phyloP scores from a whole-genome alignment of 768 basidiomycete species.

The Phaeotremella fagi region DNA sequence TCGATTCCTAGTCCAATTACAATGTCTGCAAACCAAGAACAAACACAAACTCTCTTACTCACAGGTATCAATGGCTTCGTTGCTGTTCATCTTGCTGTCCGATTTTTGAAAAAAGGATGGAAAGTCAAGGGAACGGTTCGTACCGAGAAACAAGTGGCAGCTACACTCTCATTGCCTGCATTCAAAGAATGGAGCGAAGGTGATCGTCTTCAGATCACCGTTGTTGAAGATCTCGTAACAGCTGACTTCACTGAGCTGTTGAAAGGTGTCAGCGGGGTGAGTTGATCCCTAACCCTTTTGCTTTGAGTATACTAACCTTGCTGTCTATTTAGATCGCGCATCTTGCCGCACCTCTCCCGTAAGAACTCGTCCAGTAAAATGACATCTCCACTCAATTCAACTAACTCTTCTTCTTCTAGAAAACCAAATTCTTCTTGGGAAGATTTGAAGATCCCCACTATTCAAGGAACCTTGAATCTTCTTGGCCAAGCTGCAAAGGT shows the following conservation, averaged over 20 bases:
- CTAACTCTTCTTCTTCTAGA: conserved; percentile 17
- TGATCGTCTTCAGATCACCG: conserved; percentile 22
- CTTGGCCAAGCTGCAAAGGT: conserved; percentile 32
- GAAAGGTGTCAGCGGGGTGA: conserved; percentile 29
- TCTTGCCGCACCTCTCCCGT: conserved; percentile 19
- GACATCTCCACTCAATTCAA: neutral
- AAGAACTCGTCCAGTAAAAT: neutral
- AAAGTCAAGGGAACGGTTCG: conserved; percentile 42
- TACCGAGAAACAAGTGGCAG: conserved; percentile 21
- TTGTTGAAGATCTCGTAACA: conserved; percentile 35
- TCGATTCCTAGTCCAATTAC: too few species aligned
- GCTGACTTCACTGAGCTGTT: conserved; percentile 34
- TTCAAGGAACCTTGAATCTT: conserved; percentile 31
- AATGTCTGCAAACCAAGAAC: neutral
- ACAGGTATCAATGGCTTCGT: conserved; percentile 41
- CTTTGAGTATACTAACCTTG: neutral
- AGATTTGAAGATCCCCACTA: conserved; percentile 28
- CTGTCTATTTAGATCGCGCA: conserved; percentile 15
- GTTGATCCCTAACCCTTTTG: neutral
- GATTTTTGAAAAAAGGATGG: conserved; percentile 37
- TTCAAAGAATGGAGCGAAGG: conserved; percentile 20
- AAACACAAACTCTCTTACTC: conserved; percentile 25
- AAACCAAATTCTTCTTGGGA: conserved; percentile 9
- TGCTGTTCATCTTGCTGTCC: conserved; percentile 33
- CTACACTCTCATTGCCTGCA: conserved; percentile 11